Base-by-base conservation (phyloP, 177 flowering plant genomes). In the Vitis hybrid region DNA sequence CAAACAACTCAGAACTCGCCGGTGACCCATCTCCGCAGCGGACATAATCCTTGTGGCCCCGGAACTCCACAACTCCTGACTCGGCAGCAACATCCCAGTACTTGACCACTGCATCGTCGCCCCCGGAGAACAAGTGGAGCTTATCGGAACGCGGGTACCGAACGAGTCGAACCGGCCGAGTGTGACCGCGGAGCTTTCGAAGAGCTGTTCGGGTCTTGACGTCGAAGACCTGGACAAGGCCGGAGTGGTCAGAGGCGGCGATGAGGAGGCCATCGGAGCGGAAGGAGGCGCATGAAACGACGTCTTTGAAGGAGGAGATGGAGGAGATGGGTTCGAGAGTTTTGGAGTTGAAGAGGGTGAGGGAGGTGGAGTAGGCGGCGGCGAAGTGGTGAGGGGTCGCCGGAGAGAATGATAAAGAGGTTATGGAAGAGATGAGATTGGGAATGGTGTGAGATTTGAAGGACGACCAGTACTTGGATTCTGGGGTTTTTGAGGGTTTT, bases 11-110 rank as follows among this genome's bases (percentile, higher is more conserved):
- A n/a, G 76, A 75, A 71, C 80, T 83, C 0, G 75, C 88, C 0
- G 96, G 98, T 2, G 93, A 90, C 15, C 83, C 81, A 63, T 81
- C 85, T 2, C 99, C 99, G 57, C 88, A 76, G 21, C 98, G 68
- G 5, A 95, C 89, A 69, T 95, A 93, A 72, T 95, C 99, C 80
- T 82, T 90, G 59, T 95, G 99, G 15, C 97, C 94, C 14, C 57
- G 15, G 22, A 91, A 74, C n/a, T 82, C 79, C 18, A 59, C 21
- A 13, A 91, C 9, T 50, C 73, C 68, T 2, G 67, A 82, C 69
- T 82, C 93, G 1, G 77, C 67, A 4, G 86, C 87, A 2, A 95
- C 89, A 72, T 95, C 99, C 99, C 97, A 95, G 65, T 83, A 95
- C 81, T 86, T 90, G 57, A 93, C 92, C 5, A 91, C 60, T 1